Evolutionary conservation across 371 early-diverging fungal species (phyloP).

Genomic region (Rhizopus sp.): DNA sequence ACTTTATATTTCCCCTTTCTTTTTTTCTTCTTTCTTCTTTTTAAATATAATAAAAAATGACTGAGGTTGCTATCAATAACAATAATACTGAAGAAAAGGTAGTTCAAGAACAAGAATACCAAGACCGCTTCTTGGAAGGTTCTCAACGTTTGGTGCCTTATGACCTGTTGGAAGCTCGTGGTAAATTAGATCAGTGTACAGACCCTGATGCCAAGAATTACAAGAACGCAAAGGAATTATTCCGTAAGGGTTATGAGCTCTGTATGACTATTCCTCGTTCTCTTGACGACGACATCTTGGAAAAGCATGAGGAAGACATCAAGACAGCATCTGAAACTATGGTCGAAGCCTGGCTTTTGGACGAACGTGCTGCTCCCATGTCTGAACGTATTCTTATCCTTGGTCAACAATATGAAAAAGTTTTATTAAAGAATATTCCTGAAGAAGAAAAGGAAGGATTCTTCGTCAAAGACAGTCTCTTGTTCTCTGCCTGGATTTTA

Average conservation of each 20-base stretch:
- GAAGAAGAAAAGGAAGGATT: constrained; percentile 54
- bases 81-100: not conserved
- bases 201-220: constrained; percentile 65
- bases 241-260: constrained; percentile 60
- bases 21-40: not conserved
- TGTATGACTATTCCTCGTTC: constrained; percentile 62
- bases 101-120: constrained; percentile 32
- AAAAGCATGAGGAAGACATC: constrained; percentile 60
- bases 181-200: constrained; percentile 54
- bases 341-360: constrained; percentile 67
- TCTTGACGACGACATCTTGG: constrained; percentile 56
- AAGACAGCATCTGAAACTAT: constrained; percentile 62
- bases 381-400: constrained; percentile 42
- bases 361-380: constrained; percentile 70
- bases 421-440: constrained; percentile 47
- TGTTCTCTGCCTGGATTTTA: constrained; percentile 63
- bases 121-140: constrained; percentile 57
- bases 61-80: constrained; percentile 12
- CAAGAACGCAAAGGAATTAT: constrained; percentile 60
- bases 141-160: constrained; percentile 57
- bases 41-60: constrained; percentile 12
- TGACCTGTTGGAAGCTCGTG: constrained; percentile 62
- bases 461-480: constrained; percentile 49
- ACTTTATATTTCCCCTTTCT: not conserved
- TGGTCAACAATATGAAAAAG: constrained; percentile 28